Evolutionary conservation across 1,284 basidiomycete species (phyloP).

Genomic region (Cutaneotrichosporon mucoides): DNA sequence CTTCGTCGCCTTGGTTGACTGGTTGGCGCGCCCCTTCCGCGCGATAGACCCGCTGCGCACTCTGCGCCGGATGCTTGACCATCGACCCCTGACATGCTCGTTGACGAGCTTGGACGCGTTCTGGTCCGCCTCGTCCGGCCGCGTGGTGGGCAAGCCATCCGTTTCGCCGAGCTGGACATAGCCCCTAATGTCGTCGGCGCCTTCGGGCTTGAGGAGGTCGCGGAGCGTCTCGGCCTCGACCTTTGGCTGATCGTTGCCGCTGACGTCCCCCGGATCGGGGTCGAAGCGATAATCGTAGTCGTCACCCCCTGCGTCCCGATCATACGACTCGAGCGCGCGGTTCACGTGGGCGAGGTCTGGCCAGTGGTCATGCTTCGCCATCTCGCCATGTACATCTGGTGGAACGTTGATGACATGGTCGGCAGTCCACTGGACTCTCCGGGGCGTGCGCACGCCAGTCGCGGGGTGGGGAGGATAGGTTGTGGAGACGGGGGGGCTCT

Average conservation of each 20-base stretch:
- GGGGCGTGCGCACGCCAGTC: conserved; percentile 30
- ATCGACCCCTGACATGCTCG: conserved; percentile 36
- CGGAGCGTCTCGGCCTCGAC: conserved; percentile 7
- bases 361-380: conserved; percentile 21
- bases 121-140: conserved; percentile 31
- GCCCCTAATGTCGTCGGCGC: conserved; percentile 30
- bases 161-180: conserved; percentile 50
- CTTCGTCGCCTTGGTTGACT: neutral
- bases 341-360: conserved; percentile 36
- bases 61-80: conserved; percentile 41
- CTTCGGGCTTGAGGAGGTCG: conserved; percentile 17
- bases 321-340: conserved; percentile 31
- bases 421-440: conserved; percentile 45
- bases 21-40: neutral
- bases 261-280: neutral
- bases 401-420: conserved; percentile 41
- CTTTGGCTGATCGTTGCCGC: neutral
- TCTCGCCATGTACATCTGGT: conserved; percentile 15
- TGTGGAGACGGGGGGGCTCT: neutral
- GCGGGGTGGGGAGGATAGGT: neutral
- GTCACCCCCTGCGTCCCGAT: conserved; percentile 11
- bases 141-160: conserved; percentile 46
- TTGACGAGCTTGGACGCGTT: conserved; percentile 45
- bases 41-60: conserved; percentile 19
- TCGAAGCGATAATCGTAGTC: conserved; percentile 49